A percentile compares a stretch with the other conserved stretches of the same genome.
These are phyloP conservation scores for Zoysia japonica DNA, from an alignment of 176 grass and related monocot genomes.

Conservation along the genomic window DNA sequence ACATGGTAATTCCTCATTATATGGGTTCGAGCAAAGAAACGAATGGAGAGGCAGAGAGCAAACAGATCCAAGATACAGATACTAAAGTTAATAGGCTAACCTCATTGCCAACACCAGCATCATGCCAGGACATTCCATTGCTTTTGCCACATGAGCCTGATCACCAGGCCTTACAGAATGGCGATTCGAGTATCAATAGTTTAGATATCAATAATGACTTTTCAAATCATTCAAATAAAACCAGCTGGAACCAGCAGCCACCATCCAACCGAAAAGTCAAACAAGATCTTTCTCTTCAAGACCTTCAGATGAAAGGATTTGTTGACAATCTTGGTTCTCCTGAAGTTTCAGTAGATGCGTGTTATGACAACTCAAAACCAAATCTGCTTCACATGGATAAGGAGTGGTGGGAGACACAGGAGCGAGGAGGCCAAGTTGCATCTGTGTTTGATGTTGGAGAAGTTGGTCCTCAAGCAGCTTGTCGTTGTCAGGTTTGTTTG, in stretches of 20 bases:
- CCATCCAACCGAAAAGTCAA: slow-evolving; percentile 46
- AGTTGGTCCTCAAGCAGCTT: slow-evolving; percentile 66
- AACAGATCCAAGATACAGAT: slow-evolving; percentile 28
- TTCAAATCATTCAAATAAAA: slow-evolving; percentile 39
- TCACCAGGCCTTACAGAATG: slow-evolving; percentile 33
- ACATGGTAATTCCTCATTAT: slow-evolving; percentile 96
- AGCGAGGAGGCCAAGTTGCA: slow-evolving; percentile 56
- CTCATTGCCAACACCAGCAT: slow-evolving; percentile 39
- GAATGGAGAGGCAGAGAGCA: slow-evolving; percentile 27
- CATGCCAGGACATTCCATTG: slow-evolving; percentile 79
- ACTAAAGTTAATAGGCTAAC: slow-evolving; percentile 42
- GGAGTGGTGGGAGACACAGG: slow-evolving; percentile 81
- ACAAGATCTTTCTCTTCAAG: slow-evolving; percentile 45
- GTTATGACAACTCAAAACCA: slow-evolving; percentile 37
- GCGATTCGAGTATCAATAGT: slow-evolving; percentile 42
- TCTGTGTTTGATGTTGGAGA: slow-evolving; percentile 62
- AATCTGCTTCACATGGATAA: slow-evolving; percentile 38
- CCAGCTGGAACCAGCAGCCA: slow-evolving; percentile 30
- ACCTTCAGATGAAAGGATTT: slow-evolving; percentile 70
- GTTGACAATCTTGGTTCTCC: slow-evolving; percentile 63
- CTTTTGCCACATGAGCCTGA: slow-evolving; percentile 68
- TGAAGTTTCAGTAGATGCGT: slow-evolving; percentile 31
- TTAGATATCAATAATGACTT: slow-evolving; percentile 25
- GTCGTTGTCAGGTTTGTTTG: slow-evolving; percentile 66
- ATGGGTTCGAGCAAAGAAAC: slow-evolving; percentile 58